Evolutionary conservation across 2,329 filamentous ascomycete genomes (phyloP).

Genomic region (Fusarium brevicatenulatum): DNA sequence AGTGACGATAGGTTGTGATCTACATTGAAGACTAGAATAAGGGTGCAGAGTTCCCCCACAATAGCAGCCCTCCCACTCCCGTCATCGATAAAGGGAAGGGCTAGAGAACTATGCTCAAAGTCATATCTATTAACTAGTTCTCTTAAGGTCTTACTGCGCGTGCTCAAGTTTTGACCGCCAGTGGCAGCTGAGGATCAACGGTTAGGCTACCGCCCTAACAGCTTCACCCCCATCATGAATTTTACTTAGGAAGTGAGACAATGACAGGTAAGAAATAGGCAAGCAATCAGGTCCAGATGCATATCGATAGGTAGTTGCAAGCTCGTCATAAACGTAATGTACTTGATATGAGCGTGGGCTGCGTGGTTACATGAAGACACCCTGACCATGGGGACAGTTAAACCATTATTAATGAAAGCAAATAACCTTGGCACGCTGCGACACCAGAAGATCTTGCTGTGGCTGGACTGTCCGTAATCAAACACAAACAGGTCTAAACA

Average conservation of each 20-base stretch:
- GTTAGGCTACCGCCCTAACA: neutral
- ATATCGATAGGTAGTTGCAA: neutral
- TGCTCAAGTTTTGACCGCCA: constrained; percentile 33
- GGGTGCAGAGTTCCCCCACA: neutral
- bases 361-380: constrained; percentile 9
- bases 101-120: neutral
- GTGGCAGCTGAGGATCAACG: constrained; percentile 15
- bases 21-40: constrained; percentile 7
- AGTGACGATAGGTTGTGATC: constrained; percentile 24
- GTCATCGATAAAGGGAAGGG: neutral
- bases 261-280: constrained; percentile 22
- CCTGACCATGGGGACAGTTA: neutral
- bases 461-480: too few relatives aligned
- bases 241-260: neutral
- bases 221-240: neutral
- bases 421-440: neutral
- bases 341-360: neutral
- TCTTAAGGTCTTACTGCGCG: constrained; percentile 14
- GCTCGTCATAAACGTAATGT: neutral
- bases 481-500: neutral
- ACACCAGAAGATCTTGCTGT: neutral
- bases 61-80: neutral
- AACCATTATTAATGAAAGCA: neutral
- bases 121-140: constrained; percentile 18
- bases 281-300: neutral